Evolutionary conservation across 352 stramenopile species (phyloP).

Genomic region (Phytopythium boreale): DNA sequence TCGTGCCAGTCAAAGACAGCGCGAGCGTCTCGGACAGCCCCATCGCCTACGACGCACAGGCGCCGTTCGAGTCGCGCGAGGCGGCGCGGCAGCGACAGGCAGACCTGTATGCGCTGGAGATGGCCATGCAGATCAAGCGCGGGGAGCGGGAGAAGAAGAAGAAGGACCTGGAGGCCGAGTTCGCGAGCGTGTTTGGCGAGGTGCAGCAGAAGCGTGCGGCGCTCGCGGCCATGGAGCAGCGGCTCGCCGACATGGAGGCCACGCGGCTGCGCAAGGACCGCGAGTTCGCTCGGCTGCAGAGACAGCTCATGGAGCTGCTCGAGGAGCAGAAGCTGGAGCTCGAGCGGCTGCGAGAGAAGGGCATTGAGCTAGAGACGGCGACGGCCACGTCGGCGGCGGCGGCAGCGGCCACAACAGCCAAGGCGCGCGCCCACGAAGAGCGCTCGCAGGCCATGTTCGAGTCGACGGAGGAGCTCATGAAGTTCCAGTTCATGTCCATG

Average conservation of each 20-base stretch:
- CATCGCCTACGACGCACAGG: slow-evolving; percentile 44
- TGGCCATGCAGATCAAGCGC: slow-evolving; percentile 92
- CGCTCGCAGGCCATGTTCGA: slow-evolving; percentile 90
- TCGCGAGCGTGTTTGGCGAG: slow-evolving; percentile 87
- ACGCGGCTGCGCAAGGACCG: slow-evolving; percentile 90
- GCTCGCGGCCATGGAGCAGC: slow-evolving; percentile 77
- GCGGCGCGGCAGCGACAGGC: slow-evolving; percentile 51
- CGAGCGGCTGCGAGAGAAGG: slow-evolving; percentile 88
- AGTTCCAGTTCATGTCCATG: slow-evolving; percentile 97
- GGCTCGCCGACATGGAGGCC: slow-evolving; percentile 92
- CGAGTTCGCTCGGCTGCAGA: slow-evolving; percentile 90
- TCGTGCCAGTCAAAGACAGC: slow-evolving; percentile 19
- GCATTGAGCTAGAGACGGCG: slow-evolving; percentile 89
- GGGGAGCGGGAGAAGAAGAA: slow-evolving; percentile 90
- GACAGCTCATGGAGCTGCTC: slow-evolving; percentile 92
- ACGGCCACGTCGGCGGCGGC: slow-evolving; percentile 90
- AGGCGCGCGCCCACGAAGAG: slow-evolving; percentile 90
- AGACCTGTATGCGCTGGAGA: slow-evolving; percentile 90
- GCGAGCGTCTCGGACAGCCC: slow-evolving; percentile 5
- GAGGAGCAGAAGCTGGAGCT: slow-evolving; percentile 93
- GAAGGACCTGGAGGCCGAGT: slow-evolving; percentile 90
- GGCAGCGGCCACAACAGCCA: slow-evolving; percentile 86
- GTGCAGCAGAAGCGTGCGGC: slow-evolving; percentile 86
- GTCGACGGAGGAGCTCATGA: slow-evolving; percentile 94
- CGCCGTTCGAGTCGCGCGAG: slow-evolving; percentile 45